Conservation (phyloP, 208 protist species). For the Trypanosoma scelopori region DNA sequence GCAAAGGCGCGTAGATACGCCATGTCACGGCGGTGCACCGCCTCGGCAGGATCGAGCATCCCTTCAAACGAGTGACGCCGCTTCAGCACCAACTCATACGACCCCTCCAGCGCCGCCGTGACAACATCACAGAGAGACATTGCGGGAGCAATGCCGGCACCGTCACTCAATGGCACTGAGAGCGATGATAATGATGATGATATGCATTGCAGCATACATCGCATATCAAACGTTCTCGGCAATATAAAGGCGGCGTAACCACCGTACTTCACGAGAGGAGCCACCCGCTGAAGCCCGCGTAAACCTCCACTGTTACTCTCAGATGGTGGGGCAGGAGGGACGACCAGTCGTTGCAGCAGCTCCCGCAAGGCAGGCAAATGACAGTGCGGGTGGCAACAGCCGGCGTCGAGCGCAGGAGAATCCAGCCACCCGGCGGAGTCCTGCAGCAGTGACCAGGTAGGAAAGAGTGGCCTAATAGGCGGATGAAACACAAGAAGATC, state of each 20-base stretch:
- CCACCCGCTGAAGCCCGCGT: conserved; percentile 1
- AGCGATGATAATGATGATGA: conserved; percentile 3
- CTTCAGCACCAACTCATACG: conserved; percentile 59
- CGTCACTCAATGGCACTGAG: background rate
- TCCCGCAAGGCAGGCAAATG: conserved; percentile 22
- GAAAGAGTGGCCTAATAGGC: conserved; percentile 25
- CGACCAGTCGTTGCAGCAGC: conserved; percentile 30
- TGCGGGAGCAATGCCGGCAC: background rate
- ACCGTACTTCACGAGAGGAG: conserved; percentile 27
- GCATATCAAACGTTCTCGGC: conserved; percentile 44
- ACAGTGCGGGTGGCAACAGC: conserved; percentile 24
- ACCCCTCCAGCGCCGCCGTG: conserved; percentile 44
- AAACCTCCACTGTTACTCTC: too few relatives aligned
- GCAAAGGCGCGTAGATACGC: conserved; percentile 18
- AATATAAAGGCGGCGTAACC: conserved; percentile 64
- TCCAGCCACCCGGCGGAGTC: background rate
- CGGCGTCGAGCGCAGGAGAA: background rate
- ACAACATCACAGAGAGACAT: conserved; percentile 45
- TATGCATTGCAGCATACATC: conserved; percentile 18
- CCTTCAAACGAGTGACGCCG: conserved; percentile 31
- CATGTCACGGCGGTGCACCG: conserved; percentile 1
- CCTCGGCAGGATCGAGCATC: conserved; percentile 11
- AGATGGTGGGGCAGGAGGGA: too few relatives aligned
- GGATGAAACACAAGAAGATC: conserved; percentile 56
- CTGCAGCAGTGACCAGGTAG: conserved; percentile 24